phyloP scores from a whole-genome alignment of 805 yeast species.

The Candida incommunis region DNA sequence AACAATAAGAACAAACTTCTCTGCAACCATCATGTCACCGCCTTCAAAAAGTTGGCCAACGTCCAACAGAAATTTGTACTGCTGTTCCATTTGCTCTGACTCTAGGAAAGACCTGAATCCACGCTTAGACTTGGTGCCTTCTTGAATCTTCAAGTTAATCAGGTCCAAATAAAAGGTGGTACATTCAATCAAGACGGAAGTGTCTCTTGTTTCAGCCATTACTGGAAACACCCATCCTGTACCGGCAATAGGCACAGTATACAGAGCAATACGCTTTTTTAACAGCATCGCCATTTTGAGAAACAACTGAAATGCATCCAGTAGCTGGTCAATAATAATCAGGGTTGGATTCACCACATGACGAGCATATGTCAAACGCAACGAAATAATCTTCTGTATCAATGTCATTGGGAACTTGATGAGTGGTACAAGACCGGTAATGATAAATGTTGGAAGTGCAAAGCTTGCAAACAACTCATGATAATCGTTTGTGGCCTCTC shows the following conservation, averaged over 20 bases:
- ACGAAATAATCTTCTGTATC: constrained; percentile 61
- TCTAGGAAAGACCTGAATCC: constrained; percentile 71
- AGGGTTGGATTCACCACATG: constrained; percentile 74
- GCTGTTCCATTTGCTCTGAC: constrained; percentile 75
- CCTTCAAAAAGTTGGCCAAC: constrained; percentile 69
- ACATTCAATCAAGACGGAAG: constrained; percentile 48
- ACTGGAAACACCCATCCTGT: constrained; percentile 58
- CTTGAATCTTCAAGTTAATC: constrained; percentile 62
- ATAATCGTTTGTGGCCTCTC: constrained; percentile 50
- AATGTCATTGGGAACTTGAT: constrained; percentile 66
- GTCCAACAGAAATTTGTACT: constrained; percentile 65
- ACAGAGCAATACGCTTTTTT: constrained; percentile 49
- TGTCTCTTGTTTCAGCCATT: not conserved
- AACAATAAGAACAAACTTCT: constrained; percentile 54
- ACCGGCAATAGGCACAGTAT: constrained; percentile 33
- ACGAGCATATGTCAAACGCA: constrained; percentile 64
- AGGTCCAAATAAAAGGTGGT: constrained; percentile 57
- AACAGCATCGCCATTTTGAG: constrained; percentile 62
- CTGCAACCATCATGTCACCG: constrained; percentile 70
- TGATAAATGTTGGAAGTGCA: constrained; percentile 57
- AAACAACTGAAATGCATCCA: constrained; percentile 70
- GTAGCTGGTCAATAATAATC: constrained; percentile 92
- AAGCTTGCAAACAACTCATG: constrained; percentile 48
- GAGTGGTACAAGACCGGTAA: constrained; percentile 37
- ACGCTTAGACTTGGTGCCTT: constrained; percentile 40